A percentile compares a stretch with the other conserved stretches of the same genome.
These are phyloP conservation scores for Camelina laxa DNA, from an alignment of 345 rosid genomes.

Conservation along the genomic window DNA sequence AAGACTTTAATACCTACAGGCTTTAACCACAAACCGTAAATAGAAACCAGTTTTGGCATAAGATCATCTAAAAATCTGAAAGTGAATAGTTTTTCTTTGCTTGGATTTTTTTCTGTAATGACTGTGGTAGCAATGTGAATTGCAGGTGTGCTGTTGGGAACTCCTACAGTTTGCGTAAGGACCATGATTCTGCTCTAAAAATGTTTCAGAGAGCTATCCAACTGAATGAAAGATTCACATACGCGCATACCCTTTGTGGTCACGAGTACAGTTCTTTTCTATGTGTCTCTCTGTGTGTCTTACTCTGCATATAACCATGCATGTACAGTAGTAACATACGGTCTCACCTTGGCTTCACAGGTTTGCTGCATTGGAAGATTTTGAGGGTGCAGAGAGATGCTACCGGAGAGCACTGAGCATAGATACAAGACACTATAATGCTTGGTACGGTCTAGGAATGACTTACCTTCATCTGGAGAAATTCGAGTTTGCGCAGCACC, in stretches of 20 bases:
- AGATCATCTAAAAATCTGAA: conserved; percentile 8
- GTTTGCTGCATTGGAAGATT: conserved; percentile 77
- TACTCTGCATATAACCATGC: conserved; percentile 23
- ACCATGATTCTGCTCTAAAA: conserved; percentile 89
- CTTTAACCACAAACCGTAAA: not conserved
- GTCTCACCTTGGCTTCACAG: conserved; percentile 46
- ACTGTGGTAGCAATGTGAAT: conserved; percentile 23
- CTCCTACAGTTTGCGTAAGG: conserved; percentile 86
- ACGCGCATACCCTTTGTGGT: conserved; percentile 91
- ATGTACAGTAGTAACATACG: not conserved
- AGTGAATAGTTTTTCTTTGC: conserved; percentile 1
- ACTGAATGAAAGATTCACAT: conserved; percentile 81
- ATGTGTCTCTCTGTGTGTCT: conserved; percentile 3
- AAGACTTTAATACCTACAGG: conserved; percentile 7
- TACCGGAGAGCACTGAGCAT: conserved; percentile 75
- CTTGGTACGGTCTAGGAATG: conserved; percentile 98
- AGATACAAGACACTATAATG: conserved; percentile 82
- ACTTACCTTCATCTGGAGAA: conserved; percentile 84
- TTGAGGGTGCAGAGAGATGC: conserved; percentile 75
- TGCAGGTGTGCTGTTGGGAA: conserved; percentile 96
- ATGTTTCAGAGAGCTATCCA: conserved; percentile 86
- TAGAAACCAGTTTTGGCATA: conserved; percentile 6
- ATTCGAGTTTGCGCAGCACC: conserved; percentile 85
- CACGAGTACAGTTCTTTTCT: conserved; percentile 71
- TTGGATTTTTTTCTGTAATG: conserved; percentile 22